These are phyloP conservation scores for Corynascus novoguineensis DNA, from an alignment of 495 filamentous ascomycete genomes.

Conservation along the genomic window DNA sequence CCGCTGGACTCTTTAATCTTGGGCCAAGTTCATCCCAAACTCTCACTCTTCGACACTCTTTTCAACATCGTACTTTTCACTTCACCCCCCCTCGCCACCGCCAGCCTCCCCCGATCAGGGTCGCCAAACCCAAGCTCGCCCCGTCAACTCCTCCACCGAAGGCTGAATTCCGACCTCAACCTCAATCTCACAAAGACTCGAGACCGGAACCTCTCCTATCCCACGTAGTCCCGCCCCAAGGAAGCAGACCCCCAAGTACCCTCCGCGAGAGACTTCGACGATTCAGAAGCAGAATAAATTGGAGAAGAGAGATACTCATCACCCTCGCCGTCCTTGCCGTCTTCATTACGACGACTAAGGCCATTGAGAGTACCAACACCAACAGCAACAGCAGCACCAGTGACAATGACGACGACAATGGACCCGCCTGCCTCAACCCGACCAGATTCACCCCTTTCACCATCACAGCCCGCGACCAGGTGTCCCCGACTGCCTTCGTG, in stretches of 20 bases:
- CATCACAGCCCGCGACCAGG: slow-evolving; percentile 56
- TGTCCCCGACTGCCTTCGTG: slow-evolving; percentile 72
- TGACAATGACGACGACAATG: not conserved
- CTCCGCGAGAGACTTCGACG: too few relatives aligned
- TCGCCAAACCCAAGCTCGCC: not conserved
- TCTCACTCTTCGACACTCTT: not conserved
- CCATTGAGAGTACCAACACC: too few relatives aligned
- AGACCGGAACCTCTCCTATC: too few relatives aligned
- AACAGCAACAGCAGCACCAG: not conserved
- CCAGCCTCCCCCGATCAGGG: not conserved
- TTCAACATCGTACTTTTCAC: not conserved
- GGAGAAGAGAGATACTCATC: too few relatives aligned
- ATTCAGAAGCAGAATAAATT: too few relatives aligned
- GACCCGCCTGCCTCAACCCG: slow-evolving; percentile 34
- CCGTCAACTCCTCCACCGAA: not conserved
- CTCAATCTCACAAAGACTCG: too few relatives aligned
- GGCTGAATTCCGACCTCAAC: not conserved
- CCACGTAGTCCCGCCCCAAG: too few relatives aligned
- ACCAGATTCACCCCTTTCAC: slow-evolving; percentile 56
- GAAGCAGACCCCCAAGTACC: too few relatives aligned
- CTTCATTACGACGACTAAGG: too few relatives aligned
- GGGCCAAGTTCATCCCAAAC: not conserved
- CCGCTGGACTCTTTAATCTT: not conserved
- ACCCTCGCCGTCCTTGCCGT: too few relatives aligned
- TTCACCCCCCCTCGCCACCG: not conserved